Conservation (phyloP, 148 eudicot species). For the Simmondsia chinensis region DNA sequence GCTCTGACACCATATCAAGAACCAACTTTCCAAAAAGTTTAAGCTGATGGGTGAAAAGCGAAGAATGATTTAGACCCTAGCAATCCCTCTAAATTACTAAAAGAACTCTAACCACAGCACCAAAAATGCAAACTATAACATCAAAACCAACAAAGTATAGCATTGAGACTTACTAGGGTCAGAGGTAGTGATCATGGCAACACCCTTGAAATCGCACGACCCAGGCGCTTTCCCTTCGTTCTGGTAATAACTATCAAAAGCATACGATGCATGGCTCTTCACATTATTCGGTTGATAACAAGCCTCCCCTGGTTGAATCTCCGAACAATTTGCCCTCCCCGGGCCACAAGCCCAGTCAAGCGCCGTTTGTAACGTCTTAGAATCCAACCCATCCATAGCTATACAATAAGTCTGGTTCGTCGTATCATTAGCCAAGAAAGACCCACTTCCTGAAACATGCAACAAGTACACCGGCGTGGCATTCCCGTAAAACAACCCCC, state of each 20-base stretch:
- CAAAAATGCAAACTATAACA: not conserved
- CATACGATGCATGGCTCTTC: constrained; percentile 74
- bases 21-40: too few relatives aligned
- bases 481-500: constrained; percentile 88
- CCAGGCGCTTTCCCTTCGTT: constrained; percentile 47
- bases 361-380: constrained; percentile 60
- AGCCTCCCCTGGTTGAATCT: constrained; percentile 76
- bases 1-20: too few relatives aligned
- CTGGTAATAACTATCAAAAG: constrained; percentile 90
- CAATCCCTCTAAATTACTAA: too few relatives aligned
- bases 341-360: constrained; percentile 99
- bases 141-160: not conserved
- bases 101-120: not conserved
- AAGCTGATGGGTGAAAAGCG: too few relatives aligned
- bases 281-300: constrained; percentile 84
- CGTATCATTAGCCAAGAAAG: constrained; percentile 83
- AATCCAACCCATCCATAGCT: constrained; percentile 57
- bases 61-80: too few relatives aligned
- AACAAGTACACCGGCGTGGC: constrained; percentile 62
- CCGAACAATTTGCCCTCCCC: constrained; percentile 82
- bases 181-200: constrained; percentile 70
- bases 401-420: constrained; percentile 80
- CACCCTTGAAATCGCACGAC: constrained; percentile 94
- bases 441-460: constrained; percentile 72
- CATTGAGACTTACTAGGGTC: constrained; percentile 67